Percentiles rank a stretch among this genome's conserved stretches.
phyloP scores from a whole-genome alignment of 2,329 filamentous ascomycete genomes.

The Diplodia seriata region DNA sequence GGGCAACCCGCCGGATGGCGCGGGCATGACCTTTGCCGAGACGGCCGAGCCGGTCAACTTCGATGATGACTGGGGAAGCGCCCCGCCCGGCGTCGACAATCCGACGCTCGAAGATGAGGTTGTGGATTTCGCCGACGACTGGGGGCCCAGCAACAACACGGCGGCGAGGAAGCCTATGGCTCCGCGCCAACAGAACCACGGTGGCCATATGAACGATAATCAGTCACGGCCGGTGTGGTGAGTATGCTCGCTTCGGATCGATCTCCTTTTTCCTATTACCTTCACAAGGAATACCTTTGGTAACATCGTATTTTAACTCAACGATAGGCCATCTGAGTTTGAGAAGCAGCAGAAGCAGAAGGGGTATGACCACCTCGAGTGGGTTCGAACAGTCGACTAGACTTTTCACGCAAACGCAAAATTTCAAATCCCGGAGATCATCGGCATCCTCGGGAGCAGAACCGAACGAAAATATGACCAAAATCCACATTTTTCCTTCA shows the following conservation, averaged over 20 bases:
- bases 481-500: neutral
- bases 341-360: conserved; percentile 20
- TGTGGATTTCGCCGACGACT: conserved; percentile 15
- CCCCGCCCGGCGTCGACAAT: conserved; percentile 7
- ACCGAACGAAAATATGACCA: neutral
- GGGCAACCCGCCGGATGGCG: conserved; percentile 1
- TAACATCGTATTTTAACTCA: neutral
- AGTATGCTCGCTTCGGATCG: conserved; percentile 10
- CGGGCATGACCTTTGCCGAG: neutral
- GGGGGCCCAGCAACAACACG: conserved; percentile 7
- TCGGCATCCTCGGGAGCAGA: neutral
- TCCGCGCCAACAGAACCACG: neutral
- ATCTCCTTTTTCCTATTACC: neutral
- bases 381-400: conserved; percentile 18
- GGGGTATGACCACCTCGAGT: conserved; percentile 8
- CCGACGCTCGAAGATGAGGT: neutral
- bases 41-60: conserved; percentile 11
- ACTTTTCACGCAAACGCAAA: neutral
- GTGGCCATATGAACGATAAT: neutral
- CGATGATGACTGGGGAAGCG: conserved; percentile 21
- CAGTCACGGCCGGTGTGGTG: conserved; percentile 9
- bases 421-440: neutral
- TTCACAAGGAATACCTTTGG: conserved; percentile 2
- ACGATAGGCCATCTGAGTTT: conserved; percentile 6
- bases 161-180: neutral